Conservation (phyloP, 2,329 filamentous ascomycete genomes). For the Fusarium poae region DNA sequence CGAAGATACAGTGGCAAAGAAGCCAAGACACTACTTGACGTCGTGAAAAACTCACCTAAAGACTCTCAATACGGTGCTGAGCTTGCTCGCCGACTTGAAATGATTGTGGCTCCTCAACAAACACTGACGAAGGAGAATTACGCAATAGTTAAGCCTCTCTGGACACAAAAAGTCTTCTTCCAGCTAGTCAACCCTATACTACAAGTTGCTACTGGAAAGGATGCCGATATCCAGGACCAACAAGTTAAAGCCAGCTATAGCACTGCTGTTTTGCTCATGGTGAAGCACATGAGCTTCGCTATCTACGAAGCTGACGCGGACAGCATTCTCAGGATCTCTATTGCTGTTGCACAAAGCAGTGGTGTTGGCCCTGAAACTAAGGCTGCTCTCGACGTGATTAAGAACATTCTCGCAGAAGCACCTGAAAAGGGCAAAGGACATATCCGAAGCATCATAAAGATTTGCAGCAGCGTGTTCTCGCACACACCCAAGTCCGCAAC, state of each 20-base stretch:
- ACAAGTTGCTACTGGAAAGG: constrained; percentile 53
- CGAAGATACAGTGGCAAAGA: constrained; percentile 56
- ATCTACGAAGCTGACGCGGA: constrained; percentile 66
- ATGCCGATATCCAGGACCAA: constrained; percentile 50
- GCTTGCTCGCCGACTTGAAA: constrained; percentile 59
- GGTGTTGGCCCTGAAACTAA: constrained; percentile 60
- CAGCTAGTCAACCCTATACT: constrained; percentile 62
- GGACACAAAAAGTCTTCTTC: constrained; percentile 64
- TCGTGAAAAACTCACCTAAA: constrained; percentile 54
- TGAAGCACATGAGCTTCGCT: constrained; percentile 63
- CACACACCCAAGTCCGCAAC: constrained; percentile 46
- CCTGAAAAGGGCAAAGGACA: constrained; percentile 62
- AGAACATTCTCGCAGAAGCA: constrained; percentile 61
- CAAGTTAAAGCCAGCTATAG: constrained; percentile 57
- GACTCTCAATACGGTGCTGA: constrained; percentile 54
- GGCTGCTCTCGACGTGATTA: constrained; percentile 63
- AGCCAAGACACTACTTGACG: constrained; percentile 52
- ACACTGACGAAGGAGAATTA: constrained; percentile 58
- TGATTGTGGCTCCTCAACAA: constrained; percentile 57
- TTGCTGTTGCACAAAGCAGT: constrained; percentile 61
- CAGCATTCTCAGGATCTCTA: constrained; percentile 62
- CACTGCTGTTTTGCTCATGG: constrained; percentile 62
- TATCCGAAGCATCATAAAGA: constrained; percentile 62
- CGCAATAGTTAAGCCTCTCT: constrained; percentile 60
- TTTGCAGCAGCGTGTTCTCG: constrained; percentile 58